Percentiles rank a stretch among this genome's conserved stretches.
Conservation (phyloP, 805 yeast species). For the Wickerhamiella occidentalis region DNA sequence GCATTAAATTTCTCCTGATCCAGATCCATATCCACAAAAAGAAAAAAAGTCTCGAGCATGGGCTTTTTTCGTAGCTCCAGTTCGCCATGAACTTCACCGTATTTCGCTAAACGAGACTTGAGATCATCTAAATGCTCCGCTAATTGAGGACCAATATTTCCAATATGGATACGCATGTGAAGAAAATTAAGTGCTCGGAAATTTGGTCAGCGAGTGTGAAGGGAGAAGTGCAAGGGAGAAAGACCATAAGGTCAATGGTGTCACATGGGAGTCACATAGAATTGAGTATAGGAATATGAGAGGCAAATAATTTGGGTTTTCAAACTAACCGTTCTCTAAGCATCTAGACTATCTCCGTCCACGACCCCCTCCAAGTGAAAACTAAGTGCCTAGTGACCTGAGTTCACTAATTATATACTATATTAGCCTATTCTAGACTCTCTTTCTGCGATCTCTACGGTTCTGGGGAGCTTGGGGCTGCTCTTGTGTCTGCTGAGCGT, state of each 20-base stretch:
- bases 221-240: too few relatives aligned
- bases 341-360: too few relatives aligned
- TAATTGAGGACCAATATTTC: constrained; percentile 48
- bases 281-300: too few relatives aligned
- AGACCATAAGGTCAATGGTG: too few relatives aligned
- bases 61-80: constrained; percentile 48
- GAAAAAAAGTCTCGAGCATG: constrained; percentile 45
- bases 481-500: neutral
- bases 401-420: too few relatives aligned
- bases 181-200: neutral
- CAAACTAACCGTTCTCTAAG: too few relatives aligned
- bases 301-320: too few relatives aligned
- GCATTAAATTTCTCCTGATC: constrained; percentile 36
- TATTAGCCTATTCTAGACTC: constrained; percentile 2
- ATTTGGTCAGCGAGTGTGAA: constrained; percentile 1
- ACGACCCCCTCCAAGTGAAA: too few relatives aligned
- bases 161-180: constrained; percentile 45
- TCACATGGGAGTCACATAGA: too few relatives aligned
- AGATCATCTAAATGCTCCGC: constrained; percentile 38
- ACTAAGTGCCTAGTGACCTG: too few relatives aligned
- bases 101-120: constrained; percentile 44
- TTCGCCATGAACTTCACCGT: constrained; percentile 41
- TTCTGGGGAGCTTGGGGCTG: constrained; percentile 3
- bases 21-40: constrained; percentile 50
- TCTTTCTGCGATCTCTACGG: constrained; percentile 4